These are phyloP conservation scores for Globisporangium paddicum DNA, from an alignment of 352 stramenopile species.

Conservation along the genomic window DNA sequence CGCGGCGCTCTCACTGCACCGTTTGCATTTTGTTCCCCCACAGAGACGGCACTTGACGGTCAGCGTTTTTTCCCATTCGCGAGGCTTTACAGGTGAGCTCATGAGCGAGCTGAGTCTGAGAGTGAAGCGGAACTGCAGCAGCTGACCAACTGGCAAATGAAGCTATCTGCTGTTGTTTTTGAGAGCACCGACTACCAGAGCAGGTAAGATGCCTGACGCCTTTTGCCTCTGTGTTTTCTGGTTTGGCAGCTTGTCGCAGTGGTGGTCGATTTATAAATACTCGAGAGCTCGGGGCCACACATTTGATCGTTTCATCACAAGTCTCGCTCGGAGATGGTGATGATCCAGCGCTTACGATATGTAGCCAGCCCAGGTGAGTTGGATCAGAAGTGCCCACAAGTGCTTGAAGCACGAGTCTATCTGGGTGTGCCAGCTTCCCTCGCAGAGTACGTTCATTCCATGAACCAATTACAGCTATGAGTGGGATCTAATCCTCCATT, in stretches of 20 bases:
- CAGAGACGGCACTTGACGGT: conserved; percentile 85
- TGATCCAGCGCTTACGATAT: background rate
- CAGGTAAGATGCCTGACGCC: background rate
- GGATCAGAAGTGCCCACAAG: background rate
- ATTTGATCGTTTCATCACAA: conserved; percentile 6
- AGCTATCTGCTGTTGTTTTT: background rate
- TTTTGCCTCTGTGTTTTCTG: conserved; percentile 1
- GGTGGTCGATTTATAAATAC: no score
- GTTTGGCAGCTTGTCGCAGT: background rate
- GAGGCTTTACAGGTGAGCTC: conserved; percentile 66
- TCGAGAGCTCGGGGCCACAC: background rate
- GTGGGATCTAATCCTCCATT: no score
- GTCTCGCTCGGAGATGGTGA: background rate
- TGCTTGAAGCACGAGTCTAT: background rate
- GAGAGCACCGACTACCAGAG: background rate
- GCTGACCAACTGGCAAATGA: conserved; percentile 3
- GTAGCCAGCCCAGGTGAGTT: background rate
- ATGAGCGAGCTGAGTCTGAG: conserved; percentile 17
- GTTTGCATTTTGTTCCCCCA: conserved; percentile 81
- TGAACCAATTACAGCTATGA: no score
- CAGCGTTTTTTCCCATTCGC: conserved; percentile 79
- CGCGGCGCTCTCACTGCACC: conserved; percentile 77
- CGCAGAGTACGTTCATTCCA: no score
- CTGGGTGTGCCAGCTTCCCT: no score
- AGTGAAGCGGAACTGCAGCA: background rate